These are phyloP conservation scores for Aspergillus fumigatus DNA, from an alignment of 2,329 filamentous ascomycete genomes.

Conservation along the genomic window DNA sequence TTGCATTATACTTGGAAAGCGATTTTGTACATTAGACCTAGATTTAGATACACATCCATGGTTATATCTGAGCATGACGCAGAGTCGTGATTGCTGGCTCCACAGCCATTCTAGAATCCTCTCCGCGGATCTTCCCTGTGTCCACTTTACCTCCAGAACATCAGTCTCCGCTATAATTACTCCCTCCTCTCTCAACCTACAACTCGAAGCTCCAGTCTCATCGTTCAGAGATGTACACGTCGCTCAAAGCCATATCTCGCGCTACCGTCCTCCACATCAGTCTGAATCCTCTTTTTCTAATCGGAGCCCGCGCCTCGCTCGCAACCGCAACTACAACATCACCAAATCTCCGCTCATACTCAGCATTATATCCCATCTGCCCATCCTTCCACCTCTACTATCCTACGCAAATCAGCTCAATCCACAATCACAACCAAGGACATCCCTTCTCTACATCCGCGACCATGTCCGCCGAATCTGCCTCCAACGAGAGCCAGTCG, in stretches of 20 bases:
- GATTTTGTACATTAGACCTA: background rate
- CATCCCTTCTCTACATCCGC: slow-evolving; percentile 9
- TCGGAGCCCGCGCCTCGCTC: slow-evolving; percentile 15
- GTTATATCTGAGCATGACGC: background rate
- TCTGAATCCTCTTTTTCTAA: slow-evolving; percentile 12
- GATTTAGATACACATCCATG: background rate
- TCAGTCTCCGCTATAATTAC: background rate
- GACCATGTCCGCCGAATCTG: background rate
- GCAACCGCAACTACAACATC: slow-evolving; percentile 9
- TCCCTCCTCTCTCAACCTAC: background rate
- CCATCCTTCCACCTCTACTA: slow-evolving; percentile 2
- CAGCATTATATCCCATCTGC: slow-evolving; percentile 18
- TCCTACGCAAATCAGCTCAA: background rate
- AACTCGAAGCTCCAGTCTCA: background rate
- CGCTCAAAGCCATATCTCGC: slow-evolving; percentile 22
- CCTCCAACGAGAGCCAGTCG: slow-evolving; percentile 3
- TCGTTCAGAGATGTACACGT: slow-evolving; percentile 22
- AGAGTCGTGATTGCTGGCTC: background rate
- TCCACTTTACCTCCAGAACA: background rate
- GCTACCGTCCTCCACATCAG: slow-evolving; percentile 24
- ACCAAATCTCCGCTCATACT: slow-evolving; percentile 11
- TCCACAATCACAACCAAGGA: background rate
- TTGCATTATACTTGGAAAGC: background rate
- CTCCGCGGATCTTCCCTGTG: background rate
- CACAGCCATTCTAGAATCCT: slow-evolving; percentile 16